A percentile compares a stretch with the other conserved stretches of the same genome.
Conservation (phyloP, 495 filamentous ascomycete genomes). For the Penicillium ucsense region DNA sequence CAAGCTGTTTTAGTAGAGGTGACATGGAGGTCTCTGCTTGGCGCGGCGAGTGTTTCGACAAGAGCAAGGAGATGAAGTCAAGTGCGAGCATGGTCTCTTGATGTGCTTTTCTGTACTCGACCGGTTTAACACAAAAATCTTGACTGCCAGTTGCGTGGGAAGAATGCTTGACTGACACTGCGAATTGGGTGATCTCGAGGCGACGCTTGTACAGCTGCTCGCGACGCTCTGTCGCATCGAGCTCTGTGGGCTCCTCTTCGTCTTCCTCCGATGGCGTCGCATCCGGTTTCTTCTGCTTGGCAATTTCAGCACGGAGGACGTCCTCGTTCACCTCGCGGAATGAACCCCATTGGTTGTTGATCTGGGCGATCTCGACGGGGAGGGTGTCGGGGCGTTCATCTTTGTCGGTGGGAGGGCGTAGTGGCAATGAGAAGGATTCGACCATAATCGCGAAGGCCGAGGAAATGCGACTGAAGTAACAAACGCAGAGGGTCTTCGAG, state of each 20-base stretch:
- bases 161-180: slow-evolving; percentile 19
- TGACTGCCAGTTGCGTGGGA: background rate
- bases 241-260: slow-evolving; percentile 18
- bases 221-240: slow-evolving; percentile 29
- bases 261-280: slow-evolving; percentile 13
- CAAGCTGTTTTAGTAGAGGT: slow-evolving; percentile 50
- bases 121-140: too few species aligned
- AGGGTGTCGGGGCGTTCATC: slow-evolving; percentile 49
- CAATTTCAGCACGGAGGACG: slow-evolving; percentile 49
- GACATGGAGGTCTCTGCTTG: slow-evolving; percentile 62
- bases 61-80: slow-evolving; percentile 75
- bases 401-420: slow-evolving; percentile 50
- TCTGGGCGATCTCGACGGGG: slow-evolving; percentile 60
- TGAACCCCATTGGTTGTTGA: slow-evolving; percentile 63
- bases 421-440: slow-evolving; percentile 48
- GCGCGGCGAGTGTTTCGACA: slow-evolving; percentile 65
- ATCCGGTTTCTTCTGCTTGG: slow-evolving; percentile 35
- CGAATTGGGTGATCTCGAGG: slow-evolving; percentile 36
- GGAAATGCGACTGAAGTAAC: background rate
- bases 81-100: slow-evolving; percentile 58
- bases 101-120: slow-evolving; percentile 44
- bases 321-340: slow-evolving; percentile 62
- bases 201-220: slow-evolving; percentile 37
- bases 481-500: too few species aligned
- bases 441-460: slow-evolving; percentile 20